Base-by-base conservation (phyloP, 306 rosid genomes). In the Arachis hypogaea region DNA sequence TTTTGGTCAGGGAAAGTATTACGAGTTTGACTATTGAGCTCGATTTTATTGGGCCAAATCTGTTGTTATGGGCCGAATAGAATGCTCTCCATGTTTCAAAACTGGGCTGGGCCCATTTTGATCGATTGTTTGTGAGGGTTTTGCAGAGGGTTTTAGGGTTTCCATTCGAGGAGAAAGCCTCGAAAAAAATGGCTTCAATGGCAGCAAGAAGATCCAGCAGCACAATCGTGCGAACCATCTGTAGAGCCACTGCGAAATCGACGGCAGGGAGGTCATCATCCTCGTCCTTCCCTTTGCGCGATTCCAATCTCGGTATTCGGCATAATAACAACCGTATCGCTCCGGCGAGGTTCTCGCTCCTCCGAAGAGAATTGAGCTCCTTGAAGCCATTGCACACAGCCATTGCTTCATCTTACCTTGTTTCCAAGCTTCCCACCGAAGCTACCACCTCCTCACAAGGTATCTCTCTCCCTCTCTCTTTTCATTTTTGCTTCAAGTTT, bases 391-490 rank as follows among this genome's bases (percentile, higher is more conserved):
- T 81, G 9, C 88, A 88, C 67, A 63, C 64, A 38, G 82, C 79
- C 42, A 76, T 83, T 69, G 92, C 90, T 11, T 86, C 90, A 4
- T 82, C 92, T 74, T 83, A 83, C 83, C 88, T 88, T 10, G 88
- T 88, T 65, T 88, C 92, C 69, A 85, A 83, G 84, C 90, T 85
- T 49, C 86, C 86, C 74, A 63, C 64, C 47, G 75, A 83, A 28
- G 77, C 85, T 74, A 72, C 67, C 77, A 18, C 72, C 71, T 79
- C 83, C 51, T 54, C 68, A 36, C 81, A 81, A 83, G 90, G 90
- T 85, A 28, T 7, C 63, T 63, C 71, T 28, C 67, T 29, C 33
- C 5, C 42, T 7, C 59, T 69, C 71, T 28, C 67, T 28, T 42
- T 5, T 59, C 11, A 6, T 47, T 5, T 66, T 8, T 55, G 42